Base-by-base conservation (phyloP, 495 filamentous ascomycete genomes). In the Penicillium herquei region DNA sequence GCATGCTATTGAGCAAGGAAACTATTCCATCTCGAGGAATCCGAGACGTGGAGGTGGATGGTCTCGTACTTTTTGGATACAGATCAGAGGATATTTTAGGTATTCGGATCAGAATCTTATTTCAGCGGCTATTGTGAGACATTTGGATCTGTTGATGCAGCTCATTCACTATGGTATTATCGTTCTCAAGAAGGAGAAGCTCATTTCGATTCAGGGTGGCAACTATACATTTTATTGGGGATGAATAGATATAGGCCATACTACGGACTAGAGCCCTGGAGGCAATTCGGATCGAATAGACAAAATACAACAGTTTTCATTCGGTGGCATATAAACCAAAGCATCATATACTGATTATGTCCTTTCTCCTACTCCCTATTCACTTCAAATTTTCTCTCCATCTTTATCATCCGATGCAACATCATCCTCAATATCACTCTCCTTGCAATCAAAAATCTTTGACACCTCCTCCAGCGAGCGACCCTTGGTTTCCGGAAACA, bases 401-500 rank as follows among this genome's bases (percentile, higher is more conserved):
- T 46, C 26, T n/a, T 46, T 32, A 2, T 37, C 34, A 2, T 37
- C 9, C 7, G 8, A 9, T 37, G 2, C 12, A 13, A 37, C 12
- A 37, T 37, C 43, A 8, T 46, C 26, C 32, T 14, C 43, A 21
- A 32, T 14, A 0, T 32, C 10, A 13, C 34, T 9, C 12, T 32
- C 7, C 11, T 37, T 39, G 10, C 39, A 53, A 42, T 85, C 82
- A 63, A 87, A 84, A 63, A 86, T 76, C 71, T 76, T 76, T 54
- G 78, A 78, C 6, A 87, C 78, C 68, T 86, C 83, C 69, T 88
- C 85, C 43, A 87, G 79, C 17, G 83, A 84, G 16, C 81, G 80
- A 40, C 83, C 81, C 65, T 78, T 80, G 21, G 84, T 88, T 77
- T 88, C 85, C 41, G 86, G 78, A 59, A 85, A 88, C 70, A 83